Evolutionary conservation across 2,329 filamentous ascomycete species (phyloP).

Genomic region (Pleoardoris graminearum): DNA sequence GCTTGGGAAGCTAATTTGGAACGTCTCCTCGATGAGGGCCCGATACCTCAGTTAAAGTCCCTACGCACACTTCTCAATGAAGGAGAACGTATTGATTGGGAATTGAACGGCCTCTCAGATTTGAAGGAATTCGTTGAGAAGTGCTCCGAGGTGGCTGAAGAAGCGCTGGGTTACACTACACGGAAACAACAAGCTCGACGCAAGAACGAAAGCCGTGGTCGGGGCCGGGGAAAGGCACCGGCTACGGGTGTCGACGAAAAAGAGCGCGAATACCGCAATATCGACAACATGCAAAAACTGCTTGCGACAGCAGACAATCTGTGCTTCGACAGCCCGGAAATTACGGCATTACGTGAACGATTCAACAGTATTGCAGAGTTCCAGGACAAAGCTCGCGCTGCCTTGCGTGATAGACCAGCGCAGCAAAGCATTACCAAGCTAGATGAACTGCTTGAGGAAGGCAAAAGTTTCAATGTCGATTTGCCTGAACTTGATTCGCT

Average conservation of each 20-base stretch:
- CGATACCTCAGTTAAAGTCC: slow-evolving; percentile 81
- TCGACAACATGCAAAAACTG: slow-evolving; percentile 84
- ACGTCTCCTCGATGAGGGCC: slow-evolving; percentile 78
- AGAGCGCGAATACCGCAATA: slow-evolving; percentile 80
- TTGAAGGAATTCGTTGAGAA: slow-evolving; percentile 89
- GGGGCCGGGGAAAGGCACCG: slow-evolving; percentile 60
- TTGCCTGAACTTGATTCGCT: slow-evolving; percentile 85
- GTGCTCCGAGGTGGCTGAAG: slow-evolving; percentile 97
- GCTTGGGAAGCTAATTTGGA: slow-evolving; percentile 90
- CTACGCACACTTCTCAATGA: slow-evolving; percentile 84
- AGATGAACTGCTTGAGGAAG: slow-evolving; percentile 87
- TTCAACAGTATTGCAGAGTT: slow-evolving; percentile 83
- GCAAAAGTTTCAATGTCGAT: slow-evolving; percentile 86
- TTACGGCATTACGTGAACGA: slow-evolving; percentile 80
- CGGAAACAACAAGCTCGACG: slow-evolving; percentile 97
- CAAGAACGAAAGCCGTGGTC: slow-evolving; percentile 86
- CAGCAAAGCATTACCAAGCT: slow-evolving; percentile 68
- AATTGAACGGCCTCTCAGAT: slow-evolving; percentile 77
- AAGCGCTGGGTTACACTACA: slow-evolving; percentile 93
- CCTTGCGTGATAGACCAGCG: slow-evolving; percentile 62
- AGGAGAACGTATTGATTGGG: slow-evolving; percentile 94
- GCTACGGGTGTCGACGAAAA: slow-evolving; percentile 78
- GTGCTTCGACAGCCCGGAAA: slow-evolving; percentile 92
- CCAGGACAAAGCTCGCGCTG: slow-evolving; percentile 72
- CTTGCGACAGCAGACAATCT: slow-evolving; percentile 82